Percentiles rank a stretch among this genome's conserved stretches.
Evolutionary conservation across 108 stramenopile species (phyloP).

Genomic region (Fragilariopsis cylindrus): DNA sequence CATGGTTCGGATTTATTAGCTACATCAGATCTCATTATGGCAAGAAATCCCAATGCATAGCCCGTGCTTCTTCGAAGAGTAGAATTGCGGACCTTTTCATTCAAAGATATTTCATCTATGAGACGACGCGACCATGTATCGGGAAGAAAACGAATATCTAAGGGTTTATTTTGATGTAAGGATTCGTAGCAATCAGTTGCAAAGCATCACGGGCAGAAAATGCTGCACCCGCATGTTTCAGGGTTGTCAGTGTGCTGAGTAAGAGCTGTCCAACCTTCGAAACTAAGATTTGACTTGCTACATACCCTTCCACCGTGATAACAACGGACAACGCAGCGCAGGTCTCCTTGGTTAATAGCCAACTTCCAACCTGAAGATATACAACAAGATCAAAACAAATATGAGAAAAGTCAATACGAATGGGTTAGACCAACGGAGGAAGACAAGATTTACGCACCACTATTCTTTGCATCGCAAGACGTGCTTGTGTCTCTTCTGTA

Average conservation of each 20-base stretch:
- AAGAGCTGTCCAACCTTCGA: slow-evolving; percentile 42
- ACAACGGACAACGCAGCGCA: slow-evolving; percentile 40
- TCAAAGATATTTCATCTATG: slow-evolving; percentile 46
- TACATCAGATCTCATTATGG: slow-evolving; percentile 58
- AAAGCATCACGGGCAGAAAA: slow-evolving; percentile 62
- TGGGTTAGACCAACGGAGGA: neutral
- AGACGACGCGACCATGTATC: slow-evolving; percentile 39
- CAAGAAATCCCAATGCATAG: slow-evolving; percentile 66
- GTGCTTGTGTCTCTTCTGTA: slow-evolving; percentile 25
- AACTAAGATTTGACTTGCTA: slow-evolving; percentile 15
- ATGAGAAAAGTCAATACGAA: neutral
- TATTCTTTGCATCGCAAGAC: slow-evolving; percentile 54
- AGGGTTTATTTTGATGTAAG: neutral
- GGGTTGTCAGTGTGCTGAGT: slow-evolving; percentile 50
- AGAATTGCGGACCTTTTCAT: slow-evolving; percentile 57
- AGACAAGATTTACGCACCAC: slow-evolving; percentile 29
- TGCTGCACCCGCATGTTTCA: slow-evolving; percentile 76
- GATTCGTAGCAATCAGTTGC: slow-evolving; percentile 44
- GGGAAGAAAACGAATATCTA: slow-evolving; percentile 27
- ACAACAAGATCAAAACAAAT: neutral
- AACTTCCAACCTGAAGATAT: slow-evolving; percentile 47
- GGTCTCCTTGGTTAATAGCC: slow-evolving; percentile 67
- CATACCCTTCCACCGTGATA: slow-evolving; percentile 15
- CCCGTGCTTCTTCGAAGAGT: slow-evolving; percentile 66
- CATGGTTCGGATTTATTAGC: slow-evolving; percentile 6